Evolutionary conservation across 306 rosid species (phyloP).

Genomic region (Astragalus glycyphyllos): DNA sequence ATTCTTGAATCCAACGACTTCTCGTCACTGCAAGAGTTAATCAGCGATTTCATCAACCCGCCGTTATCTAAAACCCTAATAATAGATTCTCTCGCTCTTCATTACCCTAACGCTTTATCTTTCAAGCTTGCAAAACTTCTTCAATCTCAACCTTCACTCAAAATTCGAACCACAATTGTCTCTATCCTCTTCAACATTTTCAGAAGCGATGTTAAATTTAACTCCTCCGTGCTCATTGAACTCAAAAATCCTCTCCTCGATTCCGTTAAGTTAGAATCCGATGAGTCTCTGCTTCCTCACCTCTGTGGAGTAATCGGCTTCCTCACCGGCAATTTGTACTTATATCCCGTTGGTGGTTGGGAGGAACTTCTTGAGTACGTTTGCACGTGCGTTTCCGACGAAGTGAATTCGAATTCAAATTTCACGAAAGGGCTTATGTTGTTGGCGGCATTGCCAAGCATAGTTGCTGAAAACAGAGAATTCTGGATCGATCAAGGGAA

Average conservation of each 20-base stretch:
- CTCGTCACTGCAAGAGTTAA: background rate
- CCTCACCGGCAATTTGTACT: background rate
- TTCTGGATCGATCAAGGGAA: conserved; percentile 6
- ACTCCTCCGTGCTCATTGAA: background rate
- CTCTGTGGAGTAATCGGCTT: background rate
- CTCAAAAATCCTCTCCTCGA: conserved; percentile 21
- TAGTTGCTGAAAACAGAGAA: background rate
- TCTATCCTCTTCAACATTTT: background rate
- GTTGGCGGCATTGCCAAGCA: background rate
- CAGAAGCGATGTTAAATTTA: background rate
- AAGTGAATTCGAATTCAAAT: background rate
- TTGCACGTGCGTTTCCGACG: background rate
- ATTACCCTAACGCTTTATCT: conserved; percentile 37
- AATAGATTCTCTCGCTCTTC: background rate
- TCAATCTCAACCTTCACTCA: background rate
- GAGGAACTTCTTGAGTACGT: conserved; percentile 29
- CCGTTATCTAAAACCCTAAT: background rate
- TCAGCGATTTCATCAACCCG: background rate
- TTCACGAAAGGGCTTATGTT: conserved; percentile 22
- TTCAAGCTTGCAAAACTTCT: conserved; percentile 35
- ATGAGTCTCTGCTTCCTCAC: background rate
- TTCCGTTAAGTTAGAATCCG: background rate
- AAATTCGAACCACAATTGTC: background rate
- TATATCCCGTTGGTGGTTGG: background rate
- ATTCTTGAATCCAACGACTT: conserved; percentile 4